Base-by-base conservation (phyloP, 805 yeast genomes). In the Starmerella floricola region DNA sequence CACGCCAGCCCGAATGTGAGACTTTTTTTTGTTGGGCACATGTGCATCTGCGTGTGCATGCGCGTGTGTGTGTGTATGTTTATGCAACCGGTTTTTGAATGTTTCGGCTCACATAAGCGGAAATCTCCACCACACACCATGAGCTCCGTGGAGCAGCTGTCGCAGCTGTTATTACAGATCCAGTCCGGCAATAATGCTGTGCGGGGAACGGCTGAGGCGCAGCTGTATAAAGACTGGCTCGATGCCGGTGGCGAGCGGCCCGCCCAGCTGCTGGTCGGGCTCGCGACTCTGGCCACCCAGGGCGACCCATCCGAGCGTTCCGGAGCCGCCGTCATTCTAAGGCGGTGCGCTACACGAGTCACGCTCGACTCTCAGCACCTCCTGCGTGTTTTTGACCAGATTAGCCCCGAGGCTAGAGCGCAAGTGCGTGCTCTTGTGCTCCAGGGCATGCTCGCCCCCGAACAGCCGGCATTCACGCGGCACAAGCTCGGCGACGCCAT, bases 401-500 rank as follows among this genome's bases (percentile, higher is more conserved):
- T 86, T 20, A 66, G 76, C 38, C 71, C 70, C 26, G 71, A 67
- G 6, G 79, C 78, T 2, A 68, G 74, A 45, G 60, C 55, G 30
- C 80, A 79, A 55, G 74, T 88, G 39, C 74, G 93, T 50, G 52
- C 65, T 15, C 67, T 74, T 18, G 69, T 88, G 30, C 67, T 87
- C 50, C 71, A 71, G 45, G 97, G 95, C 13, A 84, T 88, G 54
- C 46, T 56, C 24, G 58, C 73, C 3, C 59, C 75, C 10, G 78
- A 70, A 46, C 84, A 79, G 58, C 65, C 80, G n/a, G 75, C 74
- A 47, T 74, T 73, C 48, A 85, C 85, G 26, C 77, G 96, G 58
- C 95, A 88, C 61, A 91, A 88, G 58, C 66, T 91, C 37, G 78
- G 95, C 2, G 98, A 91, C 66, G 94, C 94, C 8, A 79, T 91